A percentile compares a stretch with the other conserved stretches of the same genome.
Evolutionary conservation across 1,284 basidiomycete species (phyloP).

Genomic region (Phlebopus sp.): DNA sequence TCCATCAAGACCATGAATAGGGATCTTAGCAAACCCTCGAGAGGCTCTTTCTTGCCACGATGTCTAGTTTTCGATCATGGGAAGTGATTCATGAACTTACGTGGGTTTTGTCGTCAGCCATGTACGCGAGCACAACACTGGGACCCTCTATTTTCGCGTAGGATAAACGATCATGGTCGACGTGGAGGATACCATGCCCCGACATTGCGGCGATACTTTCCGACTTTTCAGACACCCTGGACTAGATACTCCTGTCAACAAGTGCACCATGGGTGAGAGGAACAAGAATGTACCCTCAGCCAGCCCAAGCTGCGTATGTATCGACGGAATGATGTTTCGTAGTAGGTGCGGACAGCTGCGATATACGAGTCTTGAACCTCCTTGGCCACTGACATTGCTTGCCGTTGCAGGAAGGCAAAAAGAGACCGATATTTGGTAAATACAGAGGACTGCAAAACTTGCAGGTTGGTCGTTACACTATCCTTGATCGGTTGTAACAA

Average conservation of each 20-base stretch:
- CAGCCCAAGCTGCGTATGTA: constrained; percentile 81
- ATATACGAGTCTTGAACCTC: constrained; percentile 91
- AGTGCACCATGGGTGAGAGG: not conserved
- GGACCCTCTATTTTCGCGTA: constrained; percentile 77
- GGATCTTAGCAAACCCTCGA: constrained; percentile 83
- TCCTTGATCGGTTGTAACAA: constrained; percentile 80
- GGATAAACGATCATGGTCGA: constrained; percentile 57
- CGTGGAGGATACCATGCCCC: constrained; percentile 37
- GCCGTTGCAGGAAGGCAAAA: constrained; percentile 83
- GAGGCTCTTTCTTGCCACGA: constrained; percentile 68
- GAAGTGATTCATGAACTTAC: constrained; percentile 43
- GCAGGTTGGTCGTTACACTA: constrained; percentile 90
- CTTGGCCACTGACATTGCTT: constrained; percentile 78
- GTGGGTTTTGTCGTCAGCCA: constrained; percentile 82
- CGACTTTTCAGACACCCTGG: constrained; percentile 61
- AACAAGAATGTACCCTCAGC: constrained; percentile 56
- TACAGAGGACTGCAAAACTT: constrained; percentile 87
- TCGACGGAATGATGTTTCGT: constrained; percentile 92
- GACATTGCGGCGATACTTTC: constrained; percentile 49
- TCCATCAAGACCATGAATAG: constrained; percentile 87
- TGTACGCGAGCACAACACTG: constrained; percentile 76
- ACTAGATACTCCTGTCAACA: constrained; percentile 35
- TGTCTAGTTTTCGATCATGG: constrained; percentile 8
- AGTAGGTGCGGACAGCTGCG: constrained; percentile 84
- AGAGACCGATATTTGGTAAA: constrained; percentile 84